These are phyloP conservation scores for Coprinopsis cinerea DNA, from an alignment of 768 basidiomycete genomes.

Conservation along the genomic window DNA sequence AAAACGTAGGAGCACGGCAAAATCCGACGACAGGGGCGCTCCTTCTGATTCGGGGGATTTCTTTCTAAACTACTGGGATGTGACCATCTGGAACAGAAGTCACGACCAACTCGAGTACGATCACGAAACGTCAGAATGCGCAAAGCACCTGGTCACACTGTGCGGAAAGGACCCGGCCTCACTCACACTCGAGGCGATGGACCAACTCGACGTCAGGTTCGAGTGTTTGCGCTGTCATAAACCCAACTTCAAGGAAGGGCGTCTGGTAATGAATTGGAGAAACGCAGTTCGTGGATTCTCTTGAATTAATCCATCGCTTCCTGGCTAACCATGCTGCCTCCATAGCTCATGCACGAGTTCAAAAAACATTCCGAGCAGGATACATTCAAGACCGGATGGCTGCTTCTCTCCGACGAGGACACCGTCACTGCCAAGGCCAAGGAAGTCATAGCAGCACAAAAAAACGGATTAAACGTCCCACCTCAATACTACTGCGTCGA, in stretches of 20 bases:
- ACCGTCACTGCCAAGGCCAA: background rate
- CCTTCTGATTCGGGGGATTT: background rate
- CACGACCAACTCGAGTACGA: conserved; percentile 6
- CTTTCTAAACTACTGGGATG: background rate
- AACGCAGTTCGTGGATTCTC: background rate
- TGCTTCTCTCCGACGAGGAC: background rate
- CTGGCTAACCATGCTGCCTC: background rate
- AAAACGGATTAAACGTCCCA: background rate
- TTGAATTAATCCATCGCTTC: background rate
- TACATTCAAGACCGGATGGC: background rate
- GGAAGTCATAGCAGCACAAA: background rate
- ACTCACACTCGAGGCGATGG: conserved; percentile 2
- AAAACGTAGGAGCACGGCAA: background rate
- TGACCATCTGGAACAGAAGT: background rate
- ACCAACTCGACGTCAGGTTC: background rate
- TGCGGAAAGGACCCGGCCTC: conserved; percentile 3
- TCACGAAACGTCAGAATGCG: background rate
- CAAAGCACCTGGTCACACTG: background rate
- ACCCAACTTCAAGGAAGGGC: background rate
- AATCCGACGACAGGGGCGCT: background rate
- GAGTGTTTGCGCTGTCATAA: conserved; percentile 5
- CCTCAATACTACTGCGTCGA: background rate
- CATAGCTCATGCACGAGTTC: conserved; percentile 6
- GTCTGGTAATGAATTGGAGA: conserved; percentile 5
- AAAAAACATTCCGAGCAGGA: background rate